phyloP scores from a whole-genome alignment of 2,329 filamentous ascomycete genomes.

The Calonectria naviculata region DNA sequence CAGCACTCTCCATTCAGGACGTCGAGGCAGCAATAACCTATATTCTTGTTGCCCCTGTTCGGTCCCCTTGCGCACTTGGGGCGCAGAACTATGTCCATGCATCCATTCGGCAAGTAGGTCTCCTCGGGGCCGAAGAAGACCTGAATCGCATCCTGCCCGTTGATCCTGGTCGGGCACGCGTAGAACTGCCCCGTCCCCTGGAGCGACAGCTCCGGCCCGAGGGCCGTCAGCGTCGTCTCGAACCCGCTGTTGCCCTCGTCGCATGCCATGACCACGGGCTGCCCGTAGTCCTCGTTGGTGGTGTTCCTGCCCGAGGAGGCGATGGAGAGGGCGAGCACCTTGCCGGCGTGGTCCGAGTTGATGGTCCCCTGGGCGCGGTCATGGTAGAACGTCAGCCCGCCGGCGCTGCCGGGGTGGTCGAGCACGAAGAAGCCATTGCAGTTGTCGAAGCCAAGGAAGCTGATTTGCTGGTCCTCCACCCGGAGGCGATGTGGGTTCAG shows the following conservation, averaged over 20 bases:
- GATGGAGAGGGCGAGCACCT: not conserved
- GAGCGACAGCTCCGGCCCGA: not conserved
- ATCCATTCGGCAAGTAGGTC: not conserved
- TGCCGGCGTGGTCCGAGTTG: not conserved
- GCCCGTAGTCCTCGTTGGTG: not conserved
- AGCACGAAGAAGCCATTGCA: slow-evolving; percentile 1
- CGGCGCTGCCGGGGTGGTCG: not conserved
- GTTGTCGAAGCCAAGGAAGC: not conserved
- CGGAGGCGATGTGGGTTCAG: slow-evolving; percentile 1
- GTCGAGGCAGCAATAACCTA: slow-evolving; percentile 2
- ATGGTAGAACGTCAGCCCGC: not conserved
- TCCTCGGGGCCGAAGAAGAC: not conserved
- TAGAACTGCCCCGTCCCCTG: not conserved
- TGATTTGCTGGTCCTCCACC: not conserved
- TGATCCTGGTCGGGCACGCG: not conserved
- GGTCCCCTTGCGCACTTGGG: not conserved
- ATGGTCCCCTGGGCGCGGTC: not conserved
- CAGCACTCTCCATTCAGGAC: slow-evolving; percentile 4
- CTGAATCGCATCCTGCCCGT: not conserved
- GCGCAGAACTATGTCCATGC: not conserved
- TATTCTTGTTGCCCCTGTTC: not conserved
- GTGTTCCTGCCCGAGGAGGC: not conserved
- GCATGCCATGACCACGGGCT: not conserved
- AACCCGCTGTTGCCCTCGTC: slow-evolving; percentile 1
- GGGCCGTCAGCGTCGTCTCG: not conserved